These are phyloP conservation scores for Grosmannia clavigera DNA, from an alignment of 2,329 filamentous ascomycete genomes.

Conservation along the genomic window DNA sequence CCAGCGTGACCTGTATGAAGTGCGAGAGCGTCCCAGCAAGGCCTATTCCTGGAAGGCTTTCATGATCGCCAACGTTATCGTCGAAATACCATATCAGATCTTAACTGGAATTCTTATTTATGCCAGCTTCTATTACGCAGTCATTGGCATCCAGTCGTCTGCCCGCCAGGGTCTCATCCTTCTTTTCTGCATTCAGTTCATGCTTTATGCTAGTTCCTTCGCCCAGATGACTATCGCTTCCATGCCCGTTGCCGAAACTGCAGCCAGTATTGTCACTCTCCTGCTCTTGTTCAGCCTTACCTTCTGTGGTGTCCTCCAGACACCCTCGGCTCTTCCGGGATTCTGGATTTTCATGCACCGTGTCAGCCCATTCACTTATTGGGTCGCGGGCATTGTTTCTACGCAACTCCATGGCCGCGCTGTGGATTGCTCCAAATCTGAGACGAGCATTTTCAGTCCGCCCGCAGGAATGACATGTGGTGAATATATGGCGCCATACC, in stretches of 20 bases:
- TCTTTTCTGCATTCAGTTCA: slow-evolving; percentile 50
- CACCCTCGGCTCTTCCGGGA: slow-evolving; percentile 43
- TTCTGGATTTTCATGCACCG: slow-evolving; percentile 74
- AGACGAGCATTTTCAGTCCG: slow-evolving; percentile 53
- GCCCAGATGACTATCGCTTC: slow-evolving; percentile 62
- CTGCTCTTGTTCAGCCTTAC: slow-evolving; percentile 44
- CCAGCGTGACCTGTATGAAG: slow-evolving; percentile 73
- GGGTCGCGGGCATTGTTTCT: slow-evolving; percentile 53
- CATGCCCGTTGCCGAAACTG: slow-evolving; percentile 55
- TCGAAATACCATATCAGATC: slow-evolving; percentile 80
- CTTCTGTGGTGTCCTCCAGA: slow-evolving; percentile 50
- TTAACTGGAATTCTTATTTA: slow-evolving; percentile 51
- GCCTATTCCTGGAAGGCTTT: slow-evolving; percentile 79
- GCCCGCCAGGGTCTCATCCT: slow-evolving; percentile 53
- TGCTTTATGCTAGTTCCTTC: slow-evolving; percentile 60
- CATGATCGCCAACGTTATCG: slow-evolving; percentile 67
- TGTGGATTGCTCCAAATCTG: slow-evolving; percentile 38
- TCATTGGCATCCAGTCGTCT: slow-evolving; percentile 35
- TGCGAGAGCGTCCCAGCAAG: slow-evolving; percentile 71
- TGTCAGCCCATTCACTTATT: slow-evolving; percentile 55
- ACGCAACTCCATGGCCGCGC: slow-evolving; percentile 46
- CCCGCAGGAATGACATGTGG: slow-evolving; percentile 50
- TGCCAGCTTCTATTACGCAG: slow-evolving; percentile 70
- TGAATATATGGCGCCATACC: slow-evolving; percentile 48
- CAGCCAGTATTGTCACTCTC: slow-evolving; percentile 47